Conservation (phyloP, 2,329 filamentous ascomycete genomes). For the Apiospora marii region DNA sequence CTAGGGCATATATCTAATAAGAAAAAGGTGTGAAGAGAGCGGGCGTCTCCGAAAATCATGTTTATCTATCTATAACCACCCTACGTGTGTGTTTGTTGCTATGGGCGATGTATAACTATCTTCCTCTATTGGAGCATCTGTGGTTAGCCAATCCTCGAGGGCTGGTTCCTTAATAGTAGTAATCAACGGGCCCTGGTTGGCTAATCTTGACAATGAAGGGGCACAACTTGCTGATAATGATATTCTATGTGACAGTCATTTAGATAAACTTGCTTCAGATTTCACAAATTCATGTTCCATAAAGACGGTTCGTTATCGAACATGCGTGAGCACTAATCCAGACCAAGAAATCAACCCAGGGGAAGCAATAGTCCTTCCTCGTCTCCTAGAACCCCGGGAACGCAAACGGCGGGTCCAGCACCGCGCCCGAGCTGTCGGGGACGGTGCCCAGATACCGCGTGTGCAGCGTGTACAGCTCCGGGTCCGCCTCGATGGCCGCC, state of each 20-base stretch:
- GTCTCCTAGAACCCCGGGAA: slow-evolving; percentile 31
- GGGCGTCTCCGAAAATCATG: background rate
- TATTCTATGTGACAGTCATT: background rate
- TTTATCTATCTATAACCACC: background rate
- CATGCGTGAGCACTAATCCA: background rate
- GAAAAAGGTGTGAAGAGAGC: background rate
- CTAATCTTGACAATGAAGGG: background rate
- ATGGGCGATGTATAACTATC: background rate
- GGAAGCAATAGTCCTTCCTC: too few species aligned
- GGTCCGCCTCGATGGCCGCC: slow-evolving; percentile 32
- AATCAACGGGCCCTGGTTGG: slow-evolving; percentile 10
- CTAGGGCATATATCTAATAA: slow-evolving; percentile 12
- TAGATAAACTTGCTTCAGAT: background rate
- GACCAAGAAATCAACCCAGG: background rate
- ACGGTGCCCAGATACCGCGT: slow-evolving; percentile 37
- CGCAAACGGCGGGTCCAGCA: slow-evolving; percentile 26
- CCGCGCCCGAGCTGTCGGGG: slow-evolving; percentile 25
- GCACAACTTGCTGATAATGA: background rate
- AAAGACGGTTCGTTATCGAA: background rate
- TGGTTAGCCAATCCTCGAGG: background rate
- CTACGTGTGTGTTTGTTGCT: background rate
- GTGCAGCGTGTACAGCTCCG: slow-evolving; percentile 37
- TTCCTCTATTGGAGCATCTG: background rate
- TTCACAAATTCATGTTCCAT: background rate
- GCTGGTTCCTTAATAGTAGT: background rate